Conservation (phyloP, 768 basidiomycete species). For the Lenzites betulinus region DNA sequence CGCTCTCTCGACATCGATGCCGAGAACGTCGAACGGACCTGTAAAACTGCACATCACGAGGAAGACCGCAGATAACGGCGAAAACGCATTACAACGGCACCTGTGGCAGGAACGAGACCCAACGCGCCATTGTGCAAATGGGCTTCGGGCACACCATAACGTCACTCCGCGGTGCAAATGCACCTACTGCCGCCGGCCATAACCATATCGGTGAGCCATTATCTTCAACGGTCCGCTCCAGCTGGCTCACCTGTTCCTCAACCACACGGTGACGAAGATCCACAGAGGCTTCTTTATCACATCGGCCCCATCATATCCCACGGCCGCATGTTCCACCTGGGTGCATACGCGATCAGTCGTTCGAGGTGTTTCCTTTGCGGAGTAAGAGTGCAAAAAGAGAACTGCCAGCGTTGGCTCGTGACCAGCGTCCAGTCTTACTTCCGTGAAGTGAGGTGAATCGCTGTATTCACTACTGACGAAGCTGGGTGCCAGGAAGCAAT, state of each 20-base stretch:
- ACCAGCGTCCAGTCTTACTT: background rate
- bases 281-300: background rate
- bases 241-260: conserved; percentile 14
- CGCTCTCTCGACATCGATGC: background rate
- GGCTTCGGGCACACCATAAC: background rate
- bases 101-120: background rate
- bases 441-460: background rate
- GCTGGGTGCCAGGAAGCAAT: background rate
- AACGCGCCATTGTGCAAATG: no score
- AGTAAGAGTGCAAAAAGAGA: background rate
- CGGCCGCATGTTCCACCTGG: conserved; percentile 5
- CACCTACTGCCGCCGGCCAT: conserved; percentile 4
- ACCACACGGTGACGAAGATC: conserved; percentile 13
- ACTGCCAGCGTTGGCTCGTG: background rate
- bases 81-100: background rate
- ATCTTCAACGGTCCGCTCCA: conserved; percentile 7
- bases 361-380: background rate
- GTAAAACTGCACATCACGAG: background rate
- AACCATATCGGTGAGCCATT: background rate
- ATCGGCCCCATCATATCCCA: conserved; percentile 10
- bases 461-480: background rate
- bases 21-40: background rate
- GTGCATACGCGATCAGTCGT: background rate
- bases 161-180: background rate
- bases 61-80: conserved; percentile 10